Evolutionary conservation across 805 yeast species (phyloP).

Genomic region (Kazachstania bromeliacearum): DNA sequence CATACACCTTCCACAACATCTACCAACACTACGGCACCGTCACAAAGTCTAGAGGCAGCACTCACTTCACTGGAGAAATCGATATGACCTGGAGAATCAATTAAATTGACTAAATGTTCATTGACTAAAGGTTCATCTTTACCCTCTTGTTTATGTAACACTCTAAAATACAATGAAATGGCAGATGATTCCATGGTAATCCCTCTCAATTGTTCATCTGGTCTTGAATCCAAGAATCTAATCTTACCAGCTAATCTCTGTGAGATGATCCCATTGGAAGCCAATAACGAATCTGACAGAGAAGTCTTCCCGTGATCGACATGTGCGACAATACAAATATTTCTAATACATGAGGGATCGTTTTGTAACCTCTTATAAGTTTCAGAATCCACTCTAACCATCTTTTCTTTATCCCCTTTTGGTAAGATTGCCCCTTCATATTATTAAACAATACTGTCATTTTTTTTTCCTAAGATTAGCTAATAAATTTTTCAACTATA

Average conservation of each 20-base stretch:
- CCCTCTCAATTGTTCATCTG: constrained; percentile 92
- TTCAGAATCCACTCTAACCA: constrained; percentile 52
- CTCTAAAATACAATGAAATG: constrained; percentile 80
- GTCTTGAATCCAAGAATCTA: constrained; percentile 83
- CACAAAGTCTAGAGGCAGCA: constrained; percentile 91
- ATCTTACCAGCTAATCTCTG: constrained; percentile 93
- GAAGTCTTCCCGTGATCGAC: constrained; percentile 99
- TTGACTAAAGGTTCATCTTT: constrained; percentile 41
- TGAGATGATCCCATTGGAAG: constrained; percentile 93
- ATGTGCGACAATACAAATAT: constrained; percentile 93
- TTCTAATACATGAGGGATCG: constrained; percentile 63
- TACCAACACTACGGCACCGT: constrained; percentile 89
- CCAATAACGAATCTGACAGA: constrained; percentile 80
- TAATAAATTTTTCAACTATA: neutral
- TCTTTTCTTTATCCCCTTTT: constrained; percentile 1
- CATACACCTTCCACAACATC: constrained; percentile 98
- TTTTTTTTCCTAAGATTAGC: neutral
- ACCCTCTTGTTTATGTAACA: constrained; percentile 39
- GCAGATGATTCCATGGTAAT: constrained; percentile 98
- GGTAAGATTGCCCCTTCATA: neutral
- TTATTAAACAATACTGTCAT: neutral
- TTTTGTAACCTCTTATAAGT: constrained; percentile 59
- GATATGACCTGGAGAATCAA: constrained; percentile 98
- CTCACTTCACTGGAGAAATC: constrained; percentile 96
- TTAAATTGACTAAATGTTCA: constrained; percentile 80